These are phyloP conservation scores for Volvox carteri DNA, from an alignment of 163 green algal species.

Conservation along the genomic window DNA sequence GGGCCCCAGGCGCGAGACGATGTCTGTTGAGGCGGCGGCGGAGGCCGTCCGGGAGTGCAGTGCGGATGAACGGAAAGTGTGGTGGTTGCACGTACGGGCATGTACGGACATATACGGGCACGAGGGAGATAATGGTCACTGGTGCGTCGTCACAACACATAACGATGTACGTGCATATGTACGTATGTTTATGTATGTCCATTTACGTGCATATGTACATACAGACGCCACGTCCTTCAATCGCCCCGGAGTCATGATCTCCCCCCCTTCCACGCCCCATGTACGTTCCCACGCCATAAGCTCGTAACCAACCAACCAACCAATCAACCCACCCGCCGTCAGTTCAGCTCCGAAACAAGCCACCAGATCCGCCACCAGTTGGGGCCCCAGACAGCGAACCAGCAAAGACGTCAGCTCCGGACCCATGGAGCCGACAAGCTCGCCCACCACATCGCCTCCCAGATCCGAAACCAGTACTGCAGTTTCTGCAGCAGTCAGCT, in stretches of 20 bases:
- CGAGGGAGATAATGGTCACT: too few species aligned
- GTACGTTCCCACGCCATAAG: too few species aligned
- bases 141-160: too few species aligned
- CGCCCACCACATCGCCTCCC: neutral
- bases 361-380: neutral
- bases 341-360: neutral
- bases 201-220: too few species aligned
- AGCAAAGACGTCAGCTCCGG: neutral
- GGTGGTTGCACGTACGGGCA: too few species aligned
- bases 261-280: too few species aligned
- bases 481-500: neutral
- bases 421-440: conserved; percentile 45
- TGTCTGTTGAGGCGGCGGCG: neutral
- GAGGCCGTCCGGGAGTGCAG: neutral
- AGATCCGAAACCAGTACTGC: neutral
- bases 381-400: neutral
- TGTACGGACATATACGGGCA: too few species aligned
- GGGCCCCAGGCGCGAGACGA: neutral
- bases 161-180: too few species aligned
- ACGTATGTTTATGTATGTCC: too few species aligned
- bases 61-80: neutral
- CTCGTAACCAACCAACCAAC: too few species aligned
- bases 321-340: neutral
- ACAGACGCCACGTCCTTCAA: too few species aligned
- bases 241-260: too few species aligned